Evolutionary conservation across 192 early-diverging fungal species (phyloP).

Genomic region (Helicostylum pulchrum): DNA sequence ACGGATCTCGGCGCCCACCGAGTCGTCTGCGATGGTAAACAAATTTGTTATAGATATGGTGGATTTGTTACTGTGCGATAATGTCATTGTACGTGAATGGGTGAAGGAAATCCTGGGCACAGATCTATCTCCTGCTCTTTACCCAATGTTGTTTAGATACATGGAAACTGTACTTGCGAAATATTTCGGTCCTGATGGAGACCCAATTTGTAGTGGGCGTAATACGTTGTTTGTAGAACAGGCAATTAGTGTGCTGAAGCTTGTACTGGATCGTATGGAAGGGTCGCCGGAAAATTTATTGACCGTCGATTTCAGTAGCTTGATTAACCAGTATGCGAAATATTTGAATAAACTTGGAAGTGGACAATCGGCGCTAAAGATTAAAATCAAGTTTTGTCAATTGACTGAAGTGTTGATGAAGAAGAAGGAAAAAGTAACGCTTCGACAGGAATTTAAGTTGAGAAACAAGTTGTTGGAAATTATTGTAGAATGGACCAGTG

Average conservation of each 20-base stretch:
- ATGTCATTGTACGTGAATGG: constrained; percentile 70
- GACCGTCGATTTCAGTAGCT: constrained; percentile 65
- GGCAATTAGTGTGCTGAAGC: constrained; percentile 67
- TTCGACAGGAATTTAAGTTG: constrained; percentile 71
- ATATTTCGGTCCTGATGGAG: constrained; percentile 64
- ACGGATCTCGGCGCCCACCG: constrained; percentile 17
- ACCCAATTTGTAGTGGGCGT: constrained; percentile 39
- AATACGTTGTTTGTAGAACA: constrained; percentile 76
- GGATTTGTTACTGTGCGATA: constrained; percentile 70
- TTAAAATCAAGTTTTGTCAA: constrained; percentile 76
- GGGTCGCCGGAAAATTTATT: constrained; percentile 54
- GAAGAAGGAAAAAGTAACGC: constrained; percentile 70
- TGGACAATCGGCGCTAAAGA: constrained; percentile 53
- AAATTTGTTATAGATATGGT: constrained; percentile 74
- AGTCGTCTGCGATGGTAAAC: constrained; percentile 53
- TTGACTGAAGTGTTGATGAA: constrained; percentile 68
- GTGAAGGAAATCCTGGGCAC: constrained; percentile 76
- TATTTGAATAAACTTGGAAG: constrained; percentile 68
- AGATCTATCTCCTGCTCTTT: constrained; percentile 70
- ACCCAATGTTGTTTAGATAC: constrained; percentile 60
- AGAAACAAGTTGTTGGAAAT: constrained; percentile 70
- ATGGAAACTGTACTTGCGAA: constrained; percentile 56
- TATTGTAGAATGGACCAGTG: constrained; percentile 77
- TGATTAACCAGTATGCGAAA: constrained; percentile 64
- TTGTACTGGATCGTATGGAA: constrained; percentile 69